Percentiles rank a stretch among this genome's conserved stretches.
Conservation (phyloP, 2,329 filamentous ascomycete species). For the Dactylellina sp. region DNA sequence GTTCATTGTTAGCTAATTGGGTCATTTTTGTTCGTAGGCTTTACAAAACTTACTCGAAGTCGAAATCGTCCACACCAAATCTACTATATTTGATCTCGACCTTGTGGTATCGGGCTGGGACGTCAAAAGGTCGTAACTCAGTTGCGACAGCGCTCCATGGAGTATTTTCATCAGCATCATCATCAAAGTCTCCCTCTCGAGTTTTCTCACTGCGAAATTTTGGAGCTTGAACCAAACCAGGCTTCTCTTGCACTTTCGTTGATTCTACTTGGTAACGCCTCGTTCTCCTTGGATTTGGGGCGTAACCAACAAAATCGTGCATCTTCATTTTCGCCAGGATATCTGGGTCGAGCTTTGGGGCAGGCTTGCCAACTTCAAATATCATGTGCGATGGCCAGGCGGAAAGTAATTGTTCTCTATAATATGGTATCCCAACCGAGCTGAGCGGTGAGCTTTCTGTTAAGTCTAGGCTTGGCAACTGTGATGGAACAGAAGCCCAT, state of each 20-base stretch:
- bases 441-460: constrained; percentile 81
- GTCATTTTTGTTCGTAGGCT: not conserved
- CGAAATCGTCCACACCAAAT: constrained; percentile 99
- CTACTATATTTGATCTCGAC: constrained; percentile 99
- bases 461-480: constrained; percentile 74
- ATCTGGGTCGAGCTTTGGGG: constrained; percentile 80
- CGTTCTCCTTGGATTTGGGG: constrained; percentile 78
- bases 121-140: constrained; percentile 68
- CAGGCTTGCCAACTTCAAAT: constrained; percentile 82
- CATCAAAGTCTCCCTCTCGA: constrained; percentile 67
- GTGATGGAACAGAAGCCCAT: constrained; percentile 76
- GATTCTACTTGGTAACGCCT: constrained; percentile 86
- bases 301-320: constrained; percentile 81
- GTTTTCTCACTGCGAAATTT: constrained; percentile 97
- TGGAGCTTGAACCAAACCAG: constrained; percentile 76
- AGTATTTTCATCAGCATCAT: constrained; percentile 68
- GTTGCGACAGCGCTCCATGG: constrained; percentile 76
- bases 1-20: constrained; percentile 15
- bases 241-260: constrained; percentile 74
- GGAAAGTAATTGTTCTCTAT: constrained; percentile 86
- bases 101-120: constrained; percentile 88
- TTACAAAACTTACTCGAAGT: constrained; percentile 77
- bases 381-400: constrained; percentile 87
- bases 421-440: constrained; percentile 90
- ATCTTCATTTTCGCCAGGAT: constrained; percentile 76